Base-by-base conservation (phyloP, 2,329 filamentous ascomycete species). In the Plenodomus tracheiphilus region DNA sequence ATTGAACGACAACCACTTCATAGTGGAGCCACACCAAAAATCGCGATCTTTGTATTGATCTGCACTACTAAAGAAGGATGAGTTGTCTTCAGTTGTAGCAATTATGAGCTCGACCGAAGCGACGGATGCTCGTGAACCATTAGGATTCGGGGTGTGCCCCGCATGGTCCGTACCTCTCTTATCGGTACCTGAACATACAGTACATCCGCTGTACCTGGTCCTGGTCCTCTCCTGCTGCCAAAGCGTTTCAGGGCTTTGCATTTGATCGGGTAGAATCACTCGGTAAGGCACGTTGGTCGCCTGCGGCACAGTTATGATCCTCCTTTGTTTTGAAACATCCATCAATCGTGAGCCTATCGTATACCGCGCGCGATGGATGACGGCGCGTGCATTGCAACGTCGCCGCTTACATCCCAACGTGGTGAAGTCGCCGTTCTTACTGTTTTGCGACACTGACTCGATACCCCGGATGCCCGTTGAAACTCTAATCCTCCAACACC, bases 291-390 rank as follows among this genome's bases (percentile, higher is more conserved):
- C 37, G 36, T 37, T 37, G 45, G 43, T 49, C 54, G 54, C 41
- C 48, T 48, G 49, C 56, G 53, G 48, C 51, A 46, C 53, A 52
- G 53, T 39, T 36, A 15, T 19, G 25, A 13, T 45, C 22, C 18
- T 35, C 47, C 25, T 46, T 42, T 41, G 39, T 47, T 43, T 50
- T 32, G 41, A 52, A 39, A 32, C 39, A 39, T 42, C 39, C 40
- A 41, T 46, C 25, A 41, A 42, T 49, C 43, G 41, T 52, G 28
- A 41, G 39, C 49, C 46, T 53, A 55, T 64, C 54, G 49, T 46
- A 51, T 58, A 53, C 55, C 42, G 58, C 58, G 56, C 59, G 47
- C 59, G 34, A 55, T 49, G 43, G 34, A 56, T 49, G 43, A 50
- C 30, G 51, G 59, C 61, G 58, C 61, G 50, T 60, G 50, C 48